Evolutionary conservation across 2,329 filamentous ascomycete species (phyloP).

Genomic region (Neocucurbitaria cava): DNA sequence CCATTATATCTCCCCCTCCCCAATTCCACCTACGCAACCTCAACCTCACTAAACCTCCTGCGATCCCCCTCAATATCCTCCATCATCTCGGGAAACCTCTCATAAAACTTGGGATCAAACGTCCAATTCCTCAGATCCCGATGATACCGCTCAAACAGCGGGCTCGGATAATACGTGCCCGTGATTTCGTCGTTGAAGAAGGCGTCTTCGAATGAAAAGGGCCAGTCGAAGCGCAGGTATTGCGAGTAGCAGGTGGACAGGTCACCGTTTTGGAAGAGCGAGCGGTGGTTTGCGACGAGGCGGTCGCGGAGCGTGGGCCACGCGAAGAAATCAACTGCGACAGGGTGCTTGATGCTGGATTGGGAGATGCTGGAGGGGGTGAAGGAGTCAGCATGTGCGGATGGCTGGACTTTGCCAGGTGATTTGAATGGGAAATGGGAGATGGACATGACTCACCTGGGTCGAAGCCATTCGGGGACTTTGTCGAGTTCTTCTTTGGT

Average conservation of each 20-base stretch:
- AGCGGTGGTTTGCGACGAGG: slow-evolving; percentile 29
- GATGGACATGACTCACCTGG: slow-evolving; percentile 16
- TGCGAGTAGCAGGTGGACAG: slow-evolving; percentile 33
- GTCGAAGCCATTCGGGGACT: slow-evolving; percentile 39
- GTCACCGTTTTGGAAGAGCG: slow-evolving; percentile 28
- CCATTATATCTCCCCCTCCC: no score
- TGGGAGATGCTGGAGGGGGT: slow-evolving; percentile 24
- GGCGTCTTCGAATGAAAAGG: slow-evolving; percentile 40
- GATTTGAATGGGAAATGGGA: no score
- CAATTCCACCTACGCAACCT: not conserved
- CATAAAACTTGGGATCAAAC: slow-evolving; percentile 34
- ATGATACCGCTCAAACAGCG: slow-evolving; percentile 43
- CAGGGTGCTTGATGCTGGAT: slow-evolving; percentile 33
- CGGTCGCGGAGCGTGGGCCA: slow-evolving; percentile 43
- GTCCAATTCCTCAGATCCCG: slow-evolving; percentile 36
- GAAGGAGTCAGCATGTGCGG: no score
- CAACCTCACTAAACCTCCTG: slow-evolving; percentile 16
- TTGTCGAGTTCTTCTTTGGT: slow-evolving; percentile 32
- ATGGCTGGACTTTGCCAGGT: no score
- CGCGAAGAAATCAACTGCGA: slow-evolving; percentile 43
- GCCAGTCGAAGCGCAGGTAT: slow-evolving; percentile 42
- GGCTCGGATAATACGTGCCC: slow-evolving; percentile 25
- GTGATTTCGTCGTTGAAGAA: slow-evolving; percentile 34
- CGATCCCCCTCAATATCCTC: slow-evolving; percentile 41
- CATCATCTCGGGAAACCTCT: slow-evolving; percentile 38